These are phyloP conservation scores for Solanum aculeatissimum DNA, from an alignment of 305 asterid species.

Conservation along the genomic window DNA sequence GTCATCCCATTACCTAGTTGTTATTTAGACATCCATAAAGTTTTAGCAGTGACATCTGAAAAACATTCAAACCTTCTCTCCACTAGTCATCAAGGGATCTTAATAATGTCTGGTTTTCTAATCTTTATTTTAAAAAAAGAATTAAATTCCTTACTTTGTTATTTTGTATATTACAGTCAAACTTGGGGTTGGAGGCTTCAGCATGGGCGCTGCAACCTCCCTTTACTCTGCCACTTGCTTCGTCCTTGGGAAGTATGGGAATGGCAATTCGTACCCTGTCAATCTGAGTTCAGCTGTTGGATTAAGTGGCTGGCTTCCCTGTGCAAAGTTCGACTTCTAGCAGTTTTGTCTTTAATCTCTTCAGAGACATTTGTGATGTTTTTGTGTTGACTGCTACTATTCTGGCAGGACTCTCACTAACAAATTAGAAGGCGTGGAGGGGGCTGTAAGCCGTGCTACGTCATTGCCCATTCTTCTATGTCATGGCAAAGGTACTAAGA, in stretches of 20 bases:
- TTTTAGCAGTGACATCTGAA: neutral
- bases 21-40: neutral
- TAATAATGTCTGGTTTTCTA: neutral
- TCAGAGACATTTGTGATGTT: neutral
- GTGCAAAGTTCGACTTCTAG: slow-evolving; percentile 43
- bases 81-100: neutral
- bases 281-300: slow-evolving; percentile 61
- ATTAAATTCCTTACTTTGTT: neutral
- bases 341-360: neutral
- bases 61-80: neutral
- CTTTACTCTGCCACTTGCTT: slow-evolving; percentile 70
- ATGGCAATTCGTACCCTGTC: slow-evolving; percentile 46
- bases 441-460: slow-evolving; percentile 59
- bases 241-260: slow-evolving; percentile 46
- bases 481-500: slow-evolving; percentile 62
- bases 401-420: slow-evolving; percentile 33
- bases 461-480: slow-evolving; percentile 75
- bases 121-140: neutral
- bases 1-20: neutral
- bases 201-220: slow-evolving; percentile 84
- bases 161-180: slow-evolving; percentile 34
- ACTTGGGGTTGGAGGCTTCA: slow-evolving; percentile 88
- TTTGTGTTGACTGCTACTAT: neutral
- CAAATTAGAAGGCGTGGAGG: slow-evolving; percentile 41
- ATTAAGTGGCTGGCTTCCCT: slow-evolving; percentile 85